A percentile compares a stretch with the other conserved stretches of the same genome.
These are phyloP conservation scores for Chlorella sp. DNA, from an alignment of 139 green algal genomes.

Conservation along the genomic window DNA sequence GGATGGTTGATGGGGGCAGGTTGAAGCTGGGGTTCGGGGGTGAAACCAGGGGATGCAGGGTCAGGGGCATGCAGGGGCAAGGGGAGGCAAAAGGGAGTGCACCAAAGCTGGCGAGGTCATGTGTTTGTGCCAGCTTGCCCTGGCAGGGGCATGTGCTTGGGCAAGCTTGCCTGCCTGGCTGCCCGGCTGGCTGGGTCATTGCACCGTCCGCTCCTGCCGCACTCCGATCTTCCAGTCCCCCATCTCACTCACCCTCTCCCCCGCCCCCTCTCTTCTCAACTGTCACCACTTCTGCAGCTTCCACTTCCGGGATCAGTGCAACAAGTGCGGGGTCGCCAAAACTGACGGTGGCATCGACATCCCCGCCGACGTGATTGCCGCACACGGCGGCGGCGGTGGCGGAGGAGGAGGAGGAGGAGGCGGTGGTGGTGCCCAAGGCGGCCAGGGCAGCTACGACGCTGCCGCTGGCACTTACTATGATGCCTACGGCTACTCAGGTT, in stretches of 20 bases:
- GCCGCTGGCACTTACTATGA: too few relatives aligned
- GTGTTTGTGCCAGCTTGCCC: too few relatives aligned
- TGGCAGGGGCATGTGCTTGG: too few relatives aligned
- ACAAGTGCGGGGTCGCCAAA: slow-evolving; percentile 29
- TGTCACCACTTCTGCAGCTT: background rate
- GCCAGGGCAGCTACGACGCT: too few relatives aligned
- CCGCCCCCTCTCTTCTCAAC: background rate
- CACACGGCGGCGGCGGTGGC: background rate
- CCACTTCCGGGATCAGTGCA: slow-evolving; percentile 3
- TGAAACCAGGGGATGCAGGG: background rate
- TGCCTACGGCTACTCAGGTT: too few relatives aligned
- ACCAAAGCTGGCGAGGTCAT: too few relatives aligned
- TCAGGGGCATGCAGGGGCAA: too few relatives aligned
- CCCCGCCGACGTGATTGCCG: background rate
- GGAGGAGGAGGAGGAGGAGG: background rate
- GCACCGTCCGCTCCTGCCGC: background rate
- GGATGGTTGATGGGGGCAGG: too few relatives aligned
- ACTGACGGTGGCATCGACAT: background rate
- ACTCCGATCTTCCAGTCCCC: background rate
- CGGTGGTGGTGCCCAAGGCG: too few relatives aligned
- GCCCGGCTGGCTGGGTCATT: too few relatives aligned
- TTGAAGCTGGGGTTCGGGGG: background rate
- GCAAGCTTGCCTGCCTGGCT: too few relatives aligned
- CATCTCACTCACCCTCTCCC: background rate
- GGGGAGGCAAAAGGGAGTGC: too few relatives aligned